Evolutionary conservation across 2,329 filamentous ascomycete species (phyloP), one percentile per base, ranked within the genome.

Genomic region (Colletotrichum karsti): DNA sequence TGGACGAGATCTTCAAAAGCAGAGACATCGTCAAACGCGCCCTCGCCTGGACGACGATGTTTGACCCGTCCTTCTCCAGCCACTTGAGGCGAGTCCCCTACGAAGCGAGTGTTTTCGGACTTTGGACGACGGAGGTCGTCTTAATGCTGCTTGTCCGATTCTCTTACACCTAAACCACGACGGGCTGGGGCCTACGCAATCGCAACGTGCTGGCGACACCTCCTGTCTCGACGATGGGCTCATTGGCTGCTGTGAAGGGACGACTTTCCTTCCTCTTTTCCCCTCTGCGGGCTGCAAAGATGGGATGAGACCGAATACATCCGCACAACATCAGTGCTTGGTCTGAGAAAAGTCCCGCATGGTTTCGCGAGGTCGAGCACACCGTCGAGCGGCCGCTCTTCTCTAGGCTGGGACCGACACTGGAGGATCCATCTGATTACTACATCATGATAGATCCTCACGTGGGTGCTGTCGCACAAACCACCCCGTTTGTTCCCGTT

Each of bases 1-100:
- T 42, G 58, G 46, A 13, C 15, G 41, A 48, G 28, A 54, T 28
- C 39, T 37, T 39, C 42, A 26, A 33, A 51, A 35, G 33, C 15
- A 51, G n/a, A 42, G n/a, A n/a, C n/a, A 26, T 57, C 53, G 64
- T 67, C 64, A 67, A 59, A 67, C 64, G 33, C 26, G 58, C 30
- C 33, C 37, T 42, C 15, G 53, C 35, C 18, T 48, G 58, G 42
- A 20, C 58, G 50, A 20, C 44, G 33, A 48, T 37, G 60, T 67
- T 55, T 67, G 64, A 67, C 53, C 60, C 64, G 50, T 48, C 26
- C 30, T 20, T 8, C 60, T 50, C 53, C 46, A 64, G 60, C 44
- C 64, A 54, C 30, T 64, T 46, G 64, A 64, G 60, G 64, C 60
- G 51, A 39, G 37, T 26, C 30, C 42, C 55, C 55, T 48, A 48